Conservation (phyloP, 768 basidiomycete species). For the Termitomyces sp. region DNA sequence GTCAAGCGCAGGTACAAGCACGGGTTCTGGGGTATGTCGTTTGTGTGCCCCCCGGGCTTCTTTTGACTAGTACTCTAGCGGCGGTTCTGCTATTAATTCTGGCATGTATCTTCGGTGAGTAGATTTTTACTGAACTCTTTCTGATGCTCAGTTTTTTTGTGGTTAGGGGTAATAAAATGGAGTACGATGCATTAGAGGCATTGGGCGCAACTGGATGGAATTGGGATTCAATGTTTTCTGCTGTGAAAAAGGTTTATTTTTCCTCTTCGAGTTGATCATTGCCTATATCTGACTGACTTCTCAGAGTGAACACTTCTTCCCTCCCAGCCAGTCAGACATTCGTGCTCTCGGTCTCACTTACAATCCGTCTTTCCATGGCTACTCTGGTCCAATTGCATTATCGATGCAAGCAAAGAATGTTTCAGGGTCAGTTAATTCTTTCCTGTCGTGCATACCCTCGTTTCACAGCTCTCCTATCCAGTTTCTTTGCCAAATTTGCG, state of each 20-base stretch:
- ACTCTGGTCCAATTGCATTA: constrained; percentile 8
- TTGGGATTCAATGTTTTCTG: constrained; percentile 11
- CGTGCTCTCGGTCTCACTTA: constrained; percentile 5
- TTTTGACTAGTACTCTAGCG: neutral
- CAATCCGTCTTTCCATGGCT: constrained; percentile 9
- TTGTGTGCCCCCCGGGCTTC: too few relatives aligned
- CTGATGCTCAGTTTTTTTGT: neutral
- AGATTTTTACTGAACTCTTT: too few relatives aligned
- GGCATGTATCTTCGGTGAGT: constrained; percentile 14
- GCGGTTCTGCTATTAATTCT: constrained; percentile 13
- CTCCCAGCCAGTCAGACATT: constrained; percentile 1
- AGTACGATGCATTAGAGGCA: constrained; percentile 11
- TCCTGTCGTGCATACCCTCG: neutral
- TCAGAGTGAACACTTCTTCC: constrained; percentile 15
- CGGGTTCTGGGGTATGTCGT: constrained; percentile 11
- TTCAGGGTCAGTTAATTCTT: constrained; percentile 3
- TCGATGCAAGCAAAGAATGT: constrained; percentile 11
- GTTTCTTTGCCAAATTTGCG: constrained; percentile 7
- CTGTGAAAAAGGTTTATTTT: constrained; percentile 8
- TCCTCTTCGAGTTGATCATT: neutral
- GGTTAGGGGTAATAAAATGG: constrained; percentile 10
- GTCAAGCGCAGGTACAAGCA: constrained; percentile 12
- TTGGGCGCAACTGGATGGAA: constrained; percentile 14
- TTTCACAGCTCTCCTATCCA: neutral
- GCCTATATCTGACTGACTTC: neutral